Evolutionary conservation across 2,329 filamentous ascomycete genomes (phyloP).

Genomic region (Fusarium tjaetaba): DNA sequence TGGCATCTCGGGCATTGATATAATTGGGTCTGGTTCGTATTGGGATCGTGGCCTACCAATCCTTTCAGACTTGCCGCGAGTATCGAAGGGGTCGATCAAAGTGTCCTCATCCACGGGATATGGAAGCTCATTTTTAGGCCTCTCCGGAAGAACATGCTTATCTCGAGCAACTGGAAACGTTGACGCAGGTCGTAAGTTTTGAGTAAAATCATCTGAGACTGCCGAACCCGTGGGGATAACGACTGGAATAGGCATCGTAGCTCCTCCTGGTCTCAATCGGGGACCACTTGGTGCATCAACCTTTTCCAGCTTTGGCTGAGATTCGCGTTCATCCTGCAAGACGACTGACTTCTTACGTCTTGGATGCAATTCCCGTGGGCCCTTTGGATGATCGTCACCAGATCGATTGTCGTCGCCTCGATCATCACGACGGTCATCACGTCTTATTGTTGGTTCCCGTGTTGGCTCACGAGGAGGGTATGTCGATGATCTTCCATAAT

Average conservation of each 20-base stretch:
- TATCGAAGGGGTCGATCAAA: conserved; percentile 37
- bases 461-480: conserved; percentile 21
- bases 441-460: conserved; percentile 21
- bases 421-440: conserved; percentile 44
- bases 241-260: conserved; percentile 48
- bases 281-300: conserved; percentile 31
- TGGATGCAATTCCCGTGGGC: conserved; percentile 41
- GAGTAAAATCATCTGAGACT: conserved; percentile 21
- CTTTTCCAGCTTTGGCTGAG: conserved; percentile 40
- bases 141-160: conserved; percentile 32
- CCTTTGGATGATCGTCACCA: conserved; percentile 52
- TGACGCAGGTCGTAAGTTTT: conserved; percentile 40
- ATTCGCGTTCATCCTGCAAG: conserved; percentile 48
- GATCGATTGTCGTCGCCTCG: conserved; percentile 48
- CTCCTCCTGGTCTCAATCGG: conserved; percentile 50
- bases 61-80: conserved; percentile 30
- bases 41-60: conserved; percentile 30
- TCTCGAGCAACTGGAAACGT: conserved; percentile 46
- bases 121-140: conserved; percentile 45
- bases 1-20: conserved; percentile 43
- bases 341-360: conserved; percentile 50
- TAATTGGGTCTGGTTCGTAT: conserved; percentile 29
- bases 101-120: conserved; percentile 53
- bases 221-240: conserved; percentile 38
- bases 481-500: conserved; percentile 20